Base-by-base conservation (phyloP, 1,139 yeast genomes). In the Nadsonia commutata region DNA sequence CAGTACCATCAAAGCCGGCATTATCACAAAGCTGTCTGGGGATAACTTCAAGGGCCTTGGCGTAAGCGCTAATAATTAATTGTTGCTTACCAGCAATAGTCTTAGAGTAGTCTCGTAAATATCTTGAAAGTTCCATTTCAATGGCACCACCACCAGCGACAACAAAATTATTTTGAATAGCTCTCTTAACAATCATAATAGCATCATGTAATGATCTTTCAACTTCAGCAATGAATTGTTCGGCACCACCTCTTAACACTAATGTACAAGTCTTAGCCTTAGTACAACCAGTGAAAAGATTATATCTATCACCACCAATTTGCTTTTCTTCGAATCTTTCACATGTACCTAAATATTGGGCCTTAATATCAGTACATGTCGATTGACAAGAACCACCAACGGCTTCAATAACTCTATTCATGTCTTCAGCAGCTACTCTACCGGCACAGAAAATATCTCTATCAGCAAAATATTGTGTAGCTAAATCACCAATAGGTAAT, bases 121-220 rank as follows among this genome's bases (percentile, higher is more conserved):
- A 76, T 59, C 78, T 84, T 38, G 97, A 86, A 41, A 93, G 60
- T 60, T 90, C 97, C 98, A 90, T 93, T 63, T 90, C 98, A 51
- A 88, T 82, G 40, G 99, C 99, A 50, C 99, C 99, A 51, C 99
- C 99, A 47, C 99, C 99, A 16, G 95, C 97, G 48, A 90, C 98
- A 51, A 93, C 78, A 31, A 76, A 68, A 56, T 77, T 81, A 59
- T 86, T 90, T 58, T 82, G 80, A 40, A 90, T 78, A 1, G 97
- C 94, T 56, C 98, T 75, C 67, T 88, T 88, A 41, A 90, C 97
- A 62, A 93, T 86, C 98, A 90, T 90, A 43, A 90, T 86, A 43
- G 98, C 98, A 65, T 90, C 99, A 58, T 90, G 98, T 52, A 90
- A 71, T 2, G 96, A 88, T 62, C 99, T 76, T 63, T 90, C 98